phyloP scores from a whole-genome alignment of 73 alveolate genomes.

The Blepharisma japonicum region DNA sequence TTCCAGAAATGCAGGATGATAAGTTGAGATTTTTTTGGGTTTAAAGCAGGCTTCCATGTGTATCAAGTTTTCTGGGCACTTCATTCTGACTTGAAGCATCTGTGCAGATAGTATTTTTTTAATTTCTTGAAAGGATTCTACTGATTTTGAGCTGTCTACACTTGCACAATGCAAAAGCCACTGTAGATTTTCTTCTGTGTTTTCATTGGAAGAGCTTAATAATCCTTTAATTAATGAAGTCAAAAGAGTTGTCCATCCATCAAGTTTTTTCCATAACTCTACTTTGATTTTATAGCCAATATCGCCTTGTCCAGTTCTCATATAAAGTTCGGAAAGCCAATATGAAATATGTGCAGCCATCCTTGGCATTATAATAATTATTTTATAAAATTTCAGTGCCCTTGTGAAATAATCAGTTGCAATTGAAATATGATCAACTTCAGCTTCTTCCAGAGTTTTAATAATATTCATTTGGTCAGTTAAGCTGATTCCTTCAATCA shows the following conservation, averaged over 20 bases:
- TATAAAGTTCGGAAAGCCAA: constrained; percentile 12
- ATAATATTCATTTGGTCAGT: neutral
- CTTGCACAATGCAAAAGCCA: too few relatives aligned
- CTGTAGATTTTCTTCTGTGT: too few relatives aligned
- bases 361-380: neutral
- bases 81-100: too few relatives aligned
- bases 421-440: neutral
- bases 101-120: too few relatives aligned
- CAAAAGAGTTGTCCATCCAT: neutral
- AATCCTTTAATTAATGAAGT: too few relatives aligned
- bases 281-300: neutral
- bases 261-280: neutral
- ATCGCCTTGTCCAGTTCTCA: neutral
- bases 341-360: neutral
- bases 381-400: constrained; percentile 22
- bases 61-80: too few relatives aligned
- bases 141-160: too few relatives aligned
- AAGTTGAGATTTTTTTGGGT: neutral
- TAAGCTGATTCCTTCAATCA: constrained; percentile 20
- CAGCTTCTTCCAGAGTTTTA: constrained; percentile 25
- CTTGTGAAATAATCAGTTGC: neutral
- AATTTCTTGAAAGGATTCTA: too few relatives aligned
- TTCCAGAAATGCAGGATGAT: neutral
- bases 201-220: too few relatives aligned
- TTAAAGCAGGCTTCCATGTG: neutral